phyloP scores from a whole-genome alignment of 2,329 filamentous ascomycete species.

The Paracamarosporium sp. region DNA sequence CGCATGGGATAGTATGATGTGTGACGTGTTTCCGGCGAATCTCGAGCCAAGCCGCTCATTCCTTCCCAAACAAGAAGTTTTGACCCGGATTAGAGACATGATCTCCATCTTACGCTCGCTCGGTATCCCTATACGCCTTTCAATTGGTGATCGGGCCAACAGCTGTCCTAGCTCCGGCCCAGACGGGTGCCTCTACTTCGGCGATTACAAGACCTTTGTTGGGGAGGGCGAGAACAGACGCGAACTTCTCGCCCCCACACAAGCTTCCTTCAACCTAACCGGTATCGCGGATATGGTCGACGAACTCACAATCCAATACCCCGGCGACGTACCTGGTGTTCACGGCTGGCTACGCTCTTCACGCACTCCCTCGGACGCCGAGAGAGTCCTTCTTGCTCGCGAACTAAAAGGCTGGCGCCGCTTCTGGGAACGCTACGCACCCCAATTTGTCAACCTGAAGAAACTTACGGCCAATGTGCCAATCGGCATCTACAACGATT shows the following conservation, averaged over 20 bases:
- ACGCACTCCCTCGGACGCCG: slow-evolving; percentile 29
- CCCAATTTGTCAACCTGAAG: slow-evolving; percentile 43
- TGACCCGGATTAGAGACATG: slow-evolving; percentile 40
- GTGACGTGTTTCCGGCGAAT: slow-evolving; percentile 45
- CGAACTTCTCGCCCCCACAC: slow-evolving; percentile 39
- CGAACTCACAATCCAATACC: slow-evolving; percentile 45
- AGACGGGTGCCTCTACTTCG: slow-evolving; percentile 43
- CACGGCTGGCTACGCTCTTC: slow-evolving; percentile 30
- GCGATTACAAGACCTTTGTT: slow-evolving; percentile 40
- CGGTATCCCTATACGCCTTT: slow-evolving; percentile 41
- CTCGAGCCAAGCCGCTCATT: slow-evolving; percentile 35
- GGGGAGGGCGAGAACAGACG: slow-evolving; percentile 30
- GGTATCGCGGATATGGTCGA: slow-evolving; percentile 43
- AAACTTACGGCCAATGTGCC: slow-evolving; percentile 42
- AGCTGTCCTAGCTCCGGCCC: slow-evolving; percentile 33
- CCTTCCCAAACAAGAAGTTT: slow-evolving; percentile 38
- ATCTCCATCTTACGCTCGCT: slow-evolving; percentile 33
- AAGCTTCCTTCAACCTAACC: slow-evolving; percentile 40
- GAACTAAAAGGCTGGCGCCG: slow-evolving; percentile 44
- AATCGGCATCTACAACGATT: slow-evolving; percentile 40
- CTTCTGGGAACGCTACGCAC: slow-evolving; percentile 45
- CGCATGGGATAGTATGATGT: slow-evolving; percentile 45
- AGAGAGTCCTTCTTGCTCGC: slow-evolving; percentile 35
- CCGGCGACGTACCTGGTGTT: slow-evolving; percentile 39
- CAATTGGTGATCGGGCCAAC: slow-evolving; percentile 39